phyloP scores from a whole-genome alignment of 2,329 filamentous ascomycete genomes.

The Penicillium sp. region DNA sequence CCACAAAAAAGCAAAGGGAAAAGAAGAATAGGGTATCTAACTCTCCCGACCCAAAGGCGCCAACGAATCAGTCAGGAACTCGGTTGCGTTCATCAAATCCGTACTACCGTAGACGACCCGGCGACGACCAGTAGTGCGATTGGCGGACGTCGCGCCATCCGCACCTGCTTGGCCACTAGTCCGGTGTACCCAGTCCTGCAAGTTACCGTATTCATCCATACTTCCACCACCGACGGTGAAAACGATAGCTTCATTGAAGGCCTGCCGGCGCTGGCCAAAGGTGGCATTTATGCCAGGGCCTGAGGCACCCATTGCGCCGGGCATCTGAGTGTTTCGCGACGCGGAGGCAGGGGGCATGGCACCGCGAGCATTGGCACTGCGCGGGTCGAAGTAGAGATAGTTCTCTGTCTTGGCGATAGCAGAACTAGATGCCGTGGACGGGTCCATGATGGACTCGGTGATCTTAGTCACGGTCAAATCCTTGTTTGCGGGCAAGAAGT shows the following conservation, averaged over 20 bases:
- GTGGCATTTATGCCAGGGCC: constrained; percentile 76
- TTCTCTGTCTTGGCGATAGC: constrained; percentile 96
- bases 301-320: constrained; percentile 49
- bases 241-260: constrained; percentile 89
- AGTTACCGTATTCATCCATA: constrained; percentile 98
- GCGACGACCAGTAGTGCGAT: constrained; percentile 58
- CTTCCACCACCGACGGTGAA: constrained; percentile 95
- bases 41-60: constrained; percentile 63
- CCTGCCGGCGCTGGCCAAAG: constrained; percentile 89
- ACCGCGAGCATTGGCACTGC: constrained; percentile 88
- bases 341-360: constrained; percentile 82
- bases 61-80: constrained; percentile 65
- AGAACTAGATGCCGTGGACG: constrained; percentile 82
- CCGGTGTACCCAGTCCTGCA: constrained; percentile 92
- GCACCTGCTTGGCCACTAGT: constrained; percentile 64
- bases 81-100: constrained; percentile 68
- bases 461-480: constrained; percentile 98
- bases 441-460: constrained; percentile 97
- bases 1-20: constrained; percentile 7
- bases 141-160: constrained; percentile 48
- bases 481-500: constrained; percentile 94
- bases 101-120: constrained; percentile 95
- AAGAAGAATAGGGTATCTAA: constrained; percentile 30
- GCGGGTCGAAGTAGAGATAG: constrained; percentile 96
- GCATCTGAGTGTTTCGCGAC: constrained; percentile 51